Conservation (phyloP, 805 yeast genomes). For the Wickerhamiella cacticola region DNA sequence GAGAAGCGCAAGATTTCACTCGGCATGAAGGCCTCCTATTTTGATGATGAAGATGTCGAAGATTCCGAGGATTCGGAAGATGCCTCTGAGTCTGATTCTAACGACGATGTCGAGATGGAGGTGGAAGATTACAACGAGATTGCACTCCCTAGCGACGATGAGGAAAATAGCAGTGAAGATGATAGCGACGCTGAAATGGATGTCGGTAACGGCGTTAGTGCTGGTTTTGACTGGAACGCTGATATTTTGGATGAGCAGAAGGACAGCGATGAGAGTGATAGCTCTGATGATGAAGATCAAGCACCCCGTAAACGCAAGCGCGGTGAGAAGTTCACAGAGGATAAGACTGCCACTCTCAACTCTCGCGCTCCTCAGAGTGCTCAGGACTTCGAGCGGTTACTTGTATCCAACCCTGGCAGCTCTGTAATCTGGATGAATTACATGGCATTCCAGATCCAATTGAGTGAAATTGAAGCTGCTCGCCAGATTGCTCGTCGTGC, state of each 20-base stretch:
- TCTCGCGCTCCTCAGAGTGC: conserved; percentile 85
- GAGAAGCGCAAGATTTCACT: conserved; percentile 67
- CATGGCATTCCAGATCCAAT: conserved; percentile 93
- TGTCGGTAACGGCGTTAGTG: conserved; percentile 47
- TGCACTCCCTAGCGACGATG: conserved; percentile 16
- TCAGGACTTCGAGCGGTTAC: conserved; percentile 79
- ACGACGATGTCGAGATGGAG: conserved; percentile 28
- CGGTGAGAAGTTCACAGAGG: conserved; percentile 46
- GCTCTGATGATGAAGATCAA: conserved; percentile 23
- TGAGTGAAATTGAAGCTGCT: conserved; percentile 89
- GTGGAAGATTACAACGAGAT: conserved; percentile 23
- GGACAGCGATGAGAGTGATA: conserved; percentile 41
- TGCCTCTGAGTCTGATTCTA: conserved; percentile 25
- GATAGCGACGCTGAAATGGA: conserved; percentile 21
- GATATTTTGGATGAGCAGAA: conserved; percentile 38
- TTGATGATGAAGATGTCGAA: conserved; percentile 34
- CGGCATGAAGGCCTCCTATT: conserved; percentile 92
- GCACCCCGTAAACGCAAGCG: conserved; percentile 34
- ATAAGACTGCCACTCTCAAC: conserved; percentile 71
- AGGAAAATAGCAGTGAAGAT: conserved; percentile 22
- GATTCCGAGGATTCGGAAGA: conserved; percentile 19
- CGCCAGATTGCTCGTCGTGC: conserved; percentile 91
- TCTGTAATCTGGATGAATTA: conserved; percentile 95
- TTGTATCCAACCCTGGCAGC: conserved; percentile 86
- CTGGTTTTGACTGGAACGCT: conserved; percentile 94